Evolutionary conservation across 2,329 filamentous ascomycete genomes (phyloP).

Genomic region (Diplodia sapinea): DNA sequence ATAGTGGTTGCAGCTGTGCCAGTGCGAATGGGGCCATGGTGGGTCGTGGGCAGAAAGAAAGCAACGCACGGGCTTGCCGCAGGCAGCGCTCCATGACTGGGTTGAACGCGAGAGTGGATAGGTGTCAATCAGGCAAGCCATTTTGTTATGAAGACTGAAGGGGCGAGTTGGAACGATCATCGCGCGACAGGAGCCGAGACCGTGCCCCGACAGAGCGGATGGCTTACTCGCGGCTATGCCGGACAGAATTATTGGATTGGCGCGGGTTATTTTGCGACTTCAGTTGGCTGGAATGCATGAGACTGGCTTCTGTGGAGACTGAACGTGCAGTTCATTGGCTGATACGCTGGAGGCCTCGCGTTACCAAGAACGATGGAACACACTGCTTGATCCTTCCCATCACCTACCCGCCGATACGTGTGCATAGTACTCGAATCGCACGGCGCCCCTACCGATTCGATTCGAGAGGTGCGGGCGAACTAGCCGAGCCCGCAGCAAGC

Average conservation of each 20-base stretch:
- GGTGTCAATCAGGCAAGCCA: constrained; percentile 1
- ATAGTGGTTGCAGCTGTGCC: background rate
- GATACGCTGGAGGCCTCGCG: constrained; percentile 23
- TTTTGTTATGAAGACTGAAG: background rate
- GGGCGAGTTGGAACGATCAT: background rate
- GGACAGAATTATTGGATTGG: constrained; percentile 3
- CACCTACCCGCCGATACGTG: constrained; percentile 3
- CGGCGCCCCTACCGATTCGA: background rate
- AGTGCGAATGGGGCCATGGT: background rate
- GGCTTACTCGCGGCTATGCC: background rate
- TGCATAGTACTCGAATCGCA: constrained; percentile 11
- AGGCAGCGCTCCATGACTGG: too few species aligned
- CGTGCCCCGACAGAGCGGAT: background rate
- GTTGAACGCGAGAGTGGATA: background rate
- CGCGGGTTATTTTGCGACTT: constrained; percentile 1
- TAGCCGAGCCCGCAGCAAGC: background rate
- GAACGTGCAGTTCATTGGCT: constrained; percentile 3
- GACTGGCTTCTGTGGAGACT: background rate
- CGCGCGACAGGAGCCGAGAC: background rate
- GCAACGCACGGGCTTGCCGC: background rate
- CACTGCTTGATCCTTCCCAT: background rate
- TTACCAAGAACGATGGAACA: constrained; percentile 14
- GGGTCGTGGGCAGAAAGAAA: background rate
- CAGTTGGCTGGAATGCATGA: background rate
- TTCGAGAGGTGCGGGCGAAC: background rate